These are phyloP conservation scores for Asterophora parasitica DNA, from an alignment of 768 basidiomycete genomes.

Conservation along the genomic window DNA sequence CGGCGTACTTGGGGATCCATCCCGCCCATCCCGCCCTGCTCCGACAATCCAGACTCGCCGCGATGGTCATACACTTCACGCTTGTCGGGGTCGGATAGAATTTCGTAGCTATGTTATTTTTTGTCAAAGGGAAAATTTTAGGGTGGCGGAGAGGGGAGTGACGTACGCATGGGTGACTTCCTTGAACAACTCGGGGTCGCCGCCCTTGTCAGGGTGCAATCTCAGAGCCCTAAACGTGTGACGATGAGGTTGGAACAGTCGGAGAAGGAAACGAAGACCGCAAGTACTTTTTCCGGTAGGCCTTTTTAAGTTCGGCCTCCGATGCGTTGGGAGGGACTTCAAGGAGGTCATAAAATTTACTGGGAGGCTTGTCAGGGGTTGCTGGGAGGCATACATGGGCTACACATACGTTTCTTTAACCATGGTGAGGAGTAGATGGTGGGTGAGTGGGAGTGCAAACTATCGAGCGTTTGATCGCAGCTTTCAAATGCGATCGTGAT, in stretches of 20 bases:
- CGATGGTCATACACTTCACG: slow-evolving; percentile 81
- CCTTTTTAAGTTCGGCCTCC: slow-evolving; percentile 88
- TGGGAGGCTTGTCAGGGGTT: slow-evolving; percentile 25
- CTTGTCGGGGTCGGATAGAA: slow-evolving; percentile 85
- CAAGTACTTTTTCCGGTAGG: slow-evolving; percentile 85
- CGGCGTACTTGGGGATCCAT: slow-evolving; percentile 88
- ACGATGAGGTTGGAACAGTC: slow-evolving; percentile 10
- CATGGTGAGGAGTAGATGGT: slow-evolving; percentile 36
- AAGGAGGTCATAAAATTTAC: slow-evolving; percentile 91
- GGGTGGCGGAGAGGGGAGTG: slow-evolving; percentile 6
- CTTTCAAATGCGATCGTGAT: slow-evolving; percentile 33
- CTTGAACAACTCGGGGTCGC: slow-evolving; percentile 96
- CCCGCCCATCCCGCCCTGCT: slow-evolving; percentile 86
- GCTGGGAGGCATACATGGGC: not conserved
- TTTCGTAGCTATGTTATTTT: slow-evolving; percentile 65
- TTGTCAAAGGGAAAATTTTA: not conserved
- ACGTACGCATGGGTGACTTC: slow-evolving; percentile 93
- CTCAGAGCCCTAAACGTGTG: slow-evolving; percentile 59
- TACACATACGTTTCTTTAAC: slow-evolving; percentile 63
- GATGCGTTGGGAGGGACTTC: slow-evolving; percentile 77
- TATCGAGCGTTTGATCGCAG: slow-evolving; percentile 20
- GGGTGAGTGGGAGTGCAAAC: slow-evolving; percentile 11
- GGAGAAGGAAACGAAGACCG: not conserved
- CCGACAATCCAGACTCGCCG: slow-evolving; percentile 87
- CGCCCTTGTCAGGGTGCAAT: slow-evolving; percentile 91